Evolutionary conservation across 192 early-diverging fungal genomes (phyloP), one percentile per base, ranked within the genome.

Genomic region (Dissophora ornata): DNA sequence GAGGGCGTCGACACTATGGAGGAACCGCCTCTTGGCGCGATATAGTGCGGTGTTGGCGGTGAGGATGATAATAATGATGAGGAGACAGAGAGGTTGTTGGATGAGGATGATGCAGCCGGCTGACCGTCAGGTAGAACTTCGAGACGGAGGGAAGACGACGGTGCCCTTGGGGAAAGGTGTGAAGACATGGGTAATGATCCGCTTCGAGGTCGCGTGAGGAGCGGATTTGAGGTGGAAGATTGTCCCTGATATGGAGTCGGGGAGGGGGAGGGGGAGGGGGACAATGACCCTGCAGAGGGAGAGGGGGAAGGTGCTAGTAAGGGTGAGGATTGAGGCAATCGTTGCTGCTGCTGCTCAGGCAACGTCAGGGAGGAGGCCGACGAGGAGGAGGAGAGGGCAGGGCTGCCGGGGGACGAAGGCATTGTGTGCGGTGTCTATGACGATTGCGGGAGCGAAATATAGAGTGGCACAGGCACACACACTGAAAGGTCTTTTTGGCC

Each of bases 181-280:
- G 63, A 55, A 9, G 59, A 45, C 70, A 73, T 73, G n/a, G 71
- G 71, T 49, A 67, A 25, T 18, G 71, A 75, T 22, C 71, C 71
- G 34, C 71, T 75, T 10, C 71, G 62, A 11, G 71, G 71, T 41
- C 71, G 62, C n/a, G 62, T 65, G 36, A 45, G 54, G 70, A 65
- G 54, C 13, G 48, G 62, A 28, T 50, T 71, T 1, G 67, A 19
- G 2, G 59, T 24, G 1, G 49, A 6, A 16, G 48, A 42, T n/a
- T n/a, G n/a, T n/a, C n/a, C n/a, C n/a, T n/a, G 62, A 28, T 50
- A 63, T 1, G 67, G 13, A 0, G 59, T 24, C 1, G 49, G 6
- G 11, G 48, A 42, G 28, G 47, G 21, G 21, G 55, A 41, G 33
- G 57, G 26, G 57, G 54, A 46, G 42, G 29, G 21, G 34, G 42